A percentile compares a stretch with the other conserved stretches of the same genome.
These are phyloP conservation scores for Cercospora nicotianae DNA, from an alignment of 2,329 filamentous ascomycete species.

Conservation along the genomic window DNA sequence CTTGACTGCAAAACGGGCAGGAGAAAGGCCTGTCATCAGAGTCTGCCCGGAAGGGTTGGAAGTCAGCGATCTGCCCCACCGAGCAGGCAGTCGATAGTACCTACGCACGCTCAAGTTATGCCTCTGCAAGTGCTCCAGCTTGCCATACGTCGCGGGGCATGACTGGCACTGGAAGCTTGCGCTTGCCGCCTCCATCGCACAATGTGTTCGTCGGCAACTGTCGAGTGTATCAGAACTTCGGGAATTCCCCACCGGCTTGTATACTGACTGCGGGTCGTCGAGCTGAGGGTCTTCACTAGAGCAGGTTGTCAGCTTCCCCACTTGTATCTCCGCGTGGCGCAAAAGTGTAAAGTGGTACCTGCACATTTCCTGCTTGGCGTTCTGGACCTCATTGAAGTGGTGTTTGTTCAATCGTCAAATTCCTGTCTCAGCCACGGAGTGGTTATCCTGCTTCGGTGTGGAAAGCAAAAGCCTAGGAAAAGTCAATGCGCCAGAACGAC, in stretches of 20 bases:
- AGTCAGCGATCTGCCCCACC: background rate
- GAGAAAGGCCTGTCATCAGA: constrained; percentile 3
- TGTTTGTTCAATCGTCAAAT: background rate
- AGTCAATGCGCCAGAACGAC: background rate
- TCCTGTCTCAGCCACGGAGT: background rate
- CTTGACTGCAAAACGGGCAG: background rate
- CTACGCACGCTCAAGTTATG: constrained; percentile 6
- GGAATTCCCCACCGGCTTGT: background rate
- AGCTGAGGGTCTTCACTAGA: background rate
- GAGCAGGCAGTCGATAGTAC: background rate
- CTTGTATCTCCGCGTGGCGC: background rate
- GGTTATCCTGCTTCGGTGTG: background rate
- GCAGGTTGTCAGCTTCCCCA: background rate
- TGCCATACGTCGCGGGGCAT: constrained; percentile 7
- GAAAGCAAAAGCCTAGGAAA: background rate
- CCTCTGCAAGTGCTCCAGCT: constrained; percentile 5
- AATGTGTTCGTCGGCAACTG: background rate
- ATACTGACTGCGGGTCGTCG: background rate
- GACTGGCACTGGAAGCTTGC: background rate
- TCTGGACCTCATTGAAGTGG: background rate
- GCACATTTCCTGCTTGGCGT: background rate
- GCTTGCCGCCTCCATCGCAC: background rate
- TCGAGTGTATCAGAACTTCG: background rate
- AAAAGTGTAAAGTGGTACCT: constrained; percentile 1
- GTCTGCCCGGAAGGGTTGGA: background rate